Conservation (phyloP, 495 filamentous ascomycete genomes). For the Hypomontagnella submonticulosa region DNA sequence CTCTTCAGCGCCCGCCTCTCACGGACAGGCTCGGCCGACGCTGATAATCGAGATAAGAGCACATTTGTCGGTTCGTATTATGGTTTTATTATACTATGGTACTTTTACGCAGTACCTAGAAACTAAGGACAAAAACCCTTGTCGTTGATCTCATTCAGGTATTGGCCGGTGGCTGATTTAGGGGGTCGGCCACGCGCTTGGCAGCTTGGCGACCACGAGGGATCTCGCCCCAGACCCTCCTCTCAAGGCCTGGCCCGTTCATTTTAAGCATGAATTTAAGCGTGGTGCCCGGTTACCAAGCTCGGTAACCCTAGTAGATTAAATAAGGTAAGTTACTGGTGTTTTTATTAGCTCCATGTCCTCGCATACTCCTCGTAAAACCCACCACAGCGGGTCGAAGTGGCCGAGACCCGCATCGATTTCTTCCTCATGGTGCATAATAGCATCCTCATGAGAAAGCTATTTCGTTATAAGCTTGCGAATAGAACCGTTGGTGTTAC, state of each 20-base stretch:
- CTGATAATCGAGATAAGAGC: too few relatives aligned
- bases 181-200: conserved; percentile 36
- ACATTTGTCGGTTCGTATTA: too few relatives aligned
- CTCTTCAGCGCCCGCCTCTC: too few relatives aligned
- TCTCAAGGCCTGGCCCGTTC: conserved; percentile 38
- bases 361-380: conserved; percentile 21
- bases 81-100: too few relatives aligned
- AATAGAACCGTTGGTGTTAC: conserved; percentile 13
- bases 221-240: conserved; percentile 42
- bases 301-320: conserved; percentile 21
- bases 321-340: background rate
- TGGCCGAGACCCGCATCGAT: conserved; percentile 23
- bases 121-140: conserved; percentile 27
- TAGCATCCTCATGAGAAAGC: conserved; percentile 3
- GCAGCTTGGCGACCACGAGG: conserved; percentile 50
- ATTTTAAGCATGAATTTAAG: conserved; percentile 65
- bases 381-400: conserved; percentile 30
- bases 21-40: too few relatives aligned
- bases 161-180: conserved; percentile 27
- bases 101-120: conserved; percentile 4
- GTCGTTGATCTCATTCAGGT: conserved; percentile 22
- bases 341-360: background rate
- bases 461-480: conserved; percentile 18
- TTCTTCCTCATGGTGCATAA: conserved; percentile 5
- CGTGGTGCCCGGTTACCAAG: conserved; percentile 41